Percentiles rank a stretch among this genome's conserved stretches.
phyloP scores from a whole-genome alignment of 2,329 filamentous ascomycete genomes.

The Sporothrix inflata region DNA sequence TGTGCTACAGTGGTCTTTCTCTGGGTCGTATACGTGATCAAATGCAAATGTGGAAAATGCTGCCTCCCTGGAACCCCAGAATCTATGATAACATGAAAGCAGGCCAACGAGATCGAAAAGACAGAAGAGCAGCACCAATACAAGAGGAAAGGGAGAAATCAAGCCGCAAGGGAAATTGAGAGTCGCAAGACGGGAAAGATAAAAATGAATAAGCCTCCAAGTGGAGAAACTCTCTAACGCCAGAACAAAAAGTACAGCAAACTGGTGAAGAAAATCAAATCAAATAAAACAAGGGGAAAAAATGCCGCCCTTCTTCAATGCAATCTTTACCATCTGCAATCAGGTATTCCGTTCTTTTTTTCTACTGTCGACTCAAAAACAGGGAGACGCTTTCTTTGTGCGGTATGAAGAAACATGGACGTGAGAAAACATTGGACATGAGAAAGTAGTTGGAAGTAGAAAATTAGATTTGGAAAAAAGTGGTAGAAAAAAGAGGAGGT shows the following conservation, averaged over 20 bases:
- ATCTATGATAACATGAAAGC: slow-evolving; percentile 8
- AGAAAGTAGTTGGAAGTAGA: not conserved
- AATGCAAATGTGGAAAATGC: not conserved
- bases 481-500: not conserved
- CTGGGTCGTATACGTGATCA: slow-evolving; percentile 26
- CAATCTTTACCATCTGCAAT: slow-evolving; percentile 5
- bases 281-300: not conserved
- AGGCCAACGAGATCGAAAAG: not conserved
- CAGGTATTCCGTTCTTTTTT: not conserved
- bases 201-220: slow-evolving; percentile 24
- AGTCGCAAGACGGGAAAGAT: slow-evolving; percentile 6
- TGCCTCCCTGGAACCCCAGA: not conserved
- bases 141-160: not conserved
- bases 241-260: not conserved
- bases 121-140: not conserved
- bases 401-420: slow-evolving; percentile 9
- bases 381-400: slow-evolving; percentile 4
- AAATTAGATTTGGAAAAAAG: not conserved
- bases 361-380: slow-evolving; percentile 6
- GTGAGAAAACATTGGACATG: not conserved
- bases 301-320: slow-evolving; percentile 6
- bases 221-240: not conserved
- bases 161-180: not conserved
- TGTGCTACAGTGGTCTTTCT: slow-evolving; percentile 27
- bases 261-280: not conserved